Base-by-base conservation (phyloP, 345 rosid species). In the Draba incana region DNA sequence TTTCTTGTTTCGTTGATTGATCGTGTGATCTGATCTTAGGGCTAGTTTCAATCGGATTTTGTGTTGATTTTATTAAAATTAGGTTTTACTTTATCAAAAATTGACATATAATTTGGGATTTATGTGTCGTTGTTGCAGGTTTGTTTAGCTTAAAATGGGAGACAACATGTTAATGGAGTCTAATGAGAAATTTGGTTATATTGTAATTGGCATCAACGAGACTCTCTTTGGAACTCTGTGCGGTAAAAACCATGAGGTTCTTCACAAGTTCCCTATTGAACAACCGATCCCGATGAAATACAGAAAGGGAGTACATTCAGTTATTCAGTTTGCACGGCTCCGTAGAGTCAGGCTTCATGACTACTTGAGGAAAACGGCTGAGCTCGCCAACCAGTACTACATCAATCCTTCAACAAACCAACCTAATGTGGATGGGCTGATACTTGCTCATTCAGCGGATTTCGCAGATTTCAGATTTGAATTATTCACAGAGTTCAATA, bases 251-350 rank as follows among this genome's bases (percentile, higher is more conserved):
- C 58, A 77, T 6, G 77, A 81, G 76, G 70, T 76, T 59, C 64
- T 81, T 27, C 74, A 76, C 60, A 81, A 79, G 57, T 81, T 79
- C 57, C 53, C 72, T 28, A 79, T 79, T 57, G 81, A 81, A 59
- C 77, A 20, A 20, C 20, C 20, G 20, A 20, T 81, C 16, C 82
- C 81, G 8, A 82, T 67, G 74, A 82, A 82, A 52, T 81, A 79
- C 11, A 81, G 81, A n/a, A 77, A 83, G 77, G 82, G 81, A 64
- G 83, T 81, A 46, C 83, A 79, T 54, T 77, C 85, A n/a, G 81
- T 80, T 39, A 52, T 77, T 54, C 72, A 80, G 13, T 79, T 82
- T 75, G 79, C 80, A 2, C 78, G 80, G 11, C 81, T 82, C 57
- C 76, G 80, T 50, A 61, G 52, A 68, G 62, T 62, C 47, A 70